phyloP scores from a whole-genome alignment of 176 grass and related monocot genomes.

The Oryza glumipatula region DNA sequence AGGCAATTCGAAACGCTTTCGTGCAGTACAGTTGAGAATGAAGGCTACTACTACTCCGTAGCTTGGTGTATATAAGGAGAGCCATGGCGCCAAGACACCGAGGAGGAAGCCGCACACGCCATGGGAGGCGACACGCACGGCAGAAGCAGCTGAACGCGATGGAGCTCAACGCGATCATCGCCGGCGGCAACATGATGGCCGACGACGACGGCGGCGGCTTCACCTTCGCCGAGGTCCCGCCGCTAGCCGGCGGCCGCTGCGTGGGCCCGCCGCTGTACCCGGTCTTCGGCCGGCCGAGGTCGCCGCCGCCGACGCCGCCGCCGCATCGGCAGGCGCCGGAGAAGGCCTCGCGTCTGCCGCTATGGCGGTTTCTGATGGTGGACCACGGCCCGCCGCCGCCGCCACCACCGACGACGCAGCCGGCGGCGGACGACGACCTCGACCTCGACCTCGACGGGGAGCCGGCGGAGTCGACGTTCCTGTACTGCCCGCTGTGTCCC shows the following conservation, averaged over 20 bases:
- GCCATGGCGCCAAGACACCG: background rate
- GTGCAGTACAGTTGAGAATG: background rate
- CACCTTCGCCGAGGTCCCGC: conserved; percentile 47
- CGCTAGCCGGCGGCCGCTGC: background rate
- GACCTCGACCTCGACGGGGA: conserved; percentile 31
- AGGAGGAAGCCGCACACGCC: background rate
- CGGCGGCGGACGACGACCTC: background rate
- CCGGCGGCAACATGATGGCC: background rate
- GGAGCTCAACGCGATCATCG: background rate
- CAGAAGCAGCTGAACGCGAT: background rate
- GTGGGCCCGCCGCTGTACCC: conserved; percentile 54
- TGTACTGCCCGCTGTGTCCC: conserved; percentile 48
- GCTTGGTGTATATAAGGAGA: conserved; percentile 24
- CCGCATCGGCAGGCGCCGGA: conserved; percentile 16
- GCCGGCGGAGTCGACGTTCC: conserved; percentile 43
- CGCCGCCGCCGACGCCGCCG: conserved; percentile 53
- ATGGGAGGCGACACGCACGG: background rate
- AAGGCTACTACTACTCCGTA: no score
- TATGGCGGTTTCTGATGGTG: conserved; percentile 47
- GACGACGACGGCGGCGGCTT: conserved; percentile 18
- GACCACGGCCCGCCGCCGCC: conserved; percentile 32
- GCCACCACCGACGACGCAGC: background rate
- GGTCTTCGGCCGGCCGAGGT: conserved; percentile 58
- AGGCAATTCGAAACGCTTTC: background rate
- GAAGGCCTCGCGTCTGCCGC: conserved; percentile 43